Evolutionary conservation across 768 basidiomycete species (phyloP), one percentile per base, ranked within the genome.

Genomic region (Gloeophyllum trabeum): DNA sequence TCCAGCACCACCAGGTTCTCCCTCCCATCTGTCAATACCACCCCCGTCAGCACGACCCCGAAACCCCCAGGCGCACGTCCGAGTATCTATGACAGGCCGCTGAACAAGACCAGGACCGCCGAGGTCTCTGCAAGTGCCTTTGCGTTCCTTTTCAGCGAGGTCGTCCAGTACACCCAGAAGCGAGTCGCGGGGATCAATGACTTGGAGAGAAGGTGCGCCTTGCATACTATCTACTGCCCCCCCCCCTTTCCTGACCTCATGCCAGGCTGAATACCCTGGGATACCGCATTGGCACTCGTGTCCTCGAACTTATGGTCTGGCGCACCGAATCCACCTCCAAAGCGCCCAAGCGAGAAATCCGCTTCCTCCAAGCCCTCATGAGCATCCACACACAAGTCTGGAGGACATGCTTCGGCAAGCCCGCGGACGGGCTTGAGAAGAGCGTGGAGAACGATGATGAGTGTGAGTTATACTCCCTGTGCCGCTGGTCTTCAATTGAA

Each of bases 391-490:
- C 90, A 1, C 89, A 94, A 51, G 81, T 98, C 20, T 99, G 94
- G 84, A 79, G 81, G 44, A 85, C 91, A 23, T 83, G 93, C 14
- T 99, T 94, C 54, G 91, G 91, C 6, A 87, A 82, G 58, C 72
- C 90, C 6, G 96, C 96, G 18, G 94, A 97, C 57, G 90, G 85
- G 2, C 79, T 99, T 43, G 93, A 99, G 62, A 86, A 90, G 65
- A 92, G 89, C 50, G 89, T 97, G 0, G 92, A 96, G 60, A 90
- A 94, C 45, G 81, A 87, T 16, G 94, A 98, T 56, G 96, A 99
- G 70, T 99, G 91, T 81, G 47, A 42, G 81, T 63, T 23, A 10
- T 18, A 24, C 32, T 41, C 35, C 20, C 30, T 37, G 4, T 19
- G 10, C 32, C 20, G 3, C 44, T 36, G 21, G 35, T 44, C 45